phyloP scores from a whole-genome alignment of 768 basidiomycete genomes.

The Lactarius indigo region DNA sequence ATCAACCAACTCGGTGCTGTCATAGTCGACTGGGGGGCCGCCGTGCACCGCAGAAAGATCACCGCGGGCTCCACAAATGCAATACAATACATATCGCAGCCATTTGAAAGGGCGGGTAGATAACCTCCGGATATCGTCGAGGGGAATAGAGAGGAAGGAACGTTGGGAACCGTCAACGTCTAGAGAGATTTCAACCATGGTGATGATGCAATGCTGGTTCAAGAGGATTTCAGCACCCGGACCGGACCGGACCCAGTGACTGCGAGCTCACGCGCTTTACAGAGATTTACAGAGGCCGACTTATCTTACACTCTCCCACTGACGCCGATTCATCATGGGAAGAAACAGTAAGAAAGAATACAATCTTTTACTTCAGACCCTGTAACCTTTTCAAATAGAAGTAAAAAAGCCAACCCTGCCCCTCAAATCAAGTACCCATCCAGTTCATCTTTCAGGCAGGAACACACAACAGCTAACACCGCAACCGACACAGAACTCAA shows the following conservation, averaged over 20 bases:
- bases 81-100: not conserved
- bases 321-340: too few relatives aligned
- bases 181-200: too few relatives aligned
- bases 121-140: not conserved
- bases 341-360: too few relatives aligned
- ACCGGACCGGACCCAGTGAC: too few relatives aligned
- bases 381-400: too few relatives aligned
- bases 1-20: not conserved
- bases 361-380: too few relatives aligned
- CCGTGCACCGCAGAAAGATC: not conserved
- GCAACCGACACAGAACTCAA: slow-evolving; percentile 55
- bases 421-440: not conserved
- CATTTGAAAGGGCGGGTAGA: not conserved
- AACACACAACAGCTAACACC: not conserved
- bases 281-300: too few relatives aligned
- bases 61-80: slow-evolving; percentile 3
- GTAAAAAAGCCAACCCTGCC: not conserved
- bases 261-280: too few relatives aligned
- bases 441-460: not conserved
- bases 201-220: too few relatives aligned
- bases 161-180: too few relatives aligned
- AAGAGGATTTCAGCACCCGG: too few relatives aligned
- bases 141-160: not conserved
- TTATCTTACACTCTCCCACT: too few relatives aligned
- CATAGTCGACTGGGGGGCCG: not conserved